Evolutionary conservation across 2,329 filamentous ascomycete species (phyloP).

Genomic region (Dactylella cylindrospora): DNA sequence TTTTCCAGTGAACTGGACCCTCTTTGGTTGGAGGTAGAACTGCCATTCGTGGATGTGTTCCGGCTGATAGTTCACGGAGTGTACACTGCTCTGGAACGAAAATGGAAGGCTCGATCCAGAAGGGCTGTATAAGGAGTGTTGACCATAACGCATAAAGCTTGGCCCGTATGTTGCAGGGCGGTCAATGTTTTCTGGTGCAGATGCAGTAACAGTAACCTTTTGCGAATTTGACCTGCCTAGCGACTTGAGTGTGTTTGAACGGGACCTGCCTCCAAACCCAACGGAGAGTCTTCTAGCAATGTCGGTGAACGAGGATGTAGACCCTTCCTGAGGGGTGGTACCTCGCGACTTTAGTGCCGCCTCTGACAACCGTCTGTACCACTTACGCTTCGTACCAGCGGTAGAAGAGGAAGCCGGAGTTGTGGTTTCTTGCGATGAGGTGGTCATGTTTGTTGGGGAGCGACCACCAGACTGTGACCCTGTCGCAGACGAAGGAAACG

Average conservation of each 20-base stretch:
- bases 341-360: slow-evolving; percentile 38
- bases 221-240: slow-evolving; percentile 37
- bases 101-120: slow-evolving; percentile 39
- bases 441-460: slow-evolving; percentile 41
- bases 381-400: slow-evolving; percentile 40
- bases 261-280: slow-evolving; percentile 32
- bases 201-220: slow-evolving; percentile 24
- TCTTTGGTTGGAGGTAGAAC: slow-evolving; percentile 39
- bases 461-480: slow-evolving; percentile 33
- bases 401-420: slow-evolving; percentile 41
- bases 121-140: slow-evolving; percentile 32
- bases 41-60: slow-evolving; percentile 41
- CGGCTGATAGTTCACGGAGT: slow-evolving; percentile 36
- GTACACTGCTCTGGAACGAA: slow-evolving; percentile 41
- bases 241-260: slow-evolving; percentile 37
- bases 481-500: slow-evolving; percentile 38
- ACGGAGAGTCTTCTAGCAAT: slow-evolving; percentile 37
- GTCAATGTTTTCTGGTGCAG: slow-evolving; percentile 32
- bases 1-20: slow-evolving; percentile 24
- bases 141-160: slow-evolving; percentile 40
- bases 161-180: slow-evolving; percentile 38
- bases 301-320: slow-evolving; percentile 33
- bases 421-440: slow-evolving; percentile 43
- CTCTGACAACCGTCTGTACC: slow-evolving; percentile 33
- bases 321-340: slow-evolving; percentile 26